A percentile compares a stretch with the other conserved stretches of the same genome.
Evolutionary conservation across 257 asterid species (phyloP).

Genomic region (Solanum okadae): DNA sequence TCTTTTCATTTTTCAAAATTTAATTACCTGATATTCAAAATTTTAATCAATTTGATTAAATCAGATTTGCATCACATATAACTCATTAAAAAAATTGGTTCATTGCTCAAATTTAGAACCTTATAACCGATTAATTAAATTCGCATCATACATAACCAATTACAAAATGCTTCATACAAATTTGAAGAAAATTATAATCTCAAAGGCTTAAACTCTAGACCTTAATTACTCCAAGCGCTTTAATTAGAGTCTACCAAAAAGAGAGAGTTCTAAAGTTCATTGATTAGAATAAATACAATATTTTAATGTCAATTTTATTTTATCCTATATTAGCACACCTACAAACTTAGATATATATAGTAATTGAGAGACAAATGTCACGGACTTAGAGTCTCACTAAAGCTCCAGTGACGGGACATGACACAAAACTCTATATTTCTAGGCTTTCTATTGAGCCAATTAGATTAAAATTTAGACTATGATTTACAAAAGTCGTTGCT

Average conservation of each 20-base stretch:
- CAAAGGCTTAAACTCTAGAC: neutral
- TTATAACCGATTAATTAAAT: neutral
- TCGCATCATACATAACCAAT: neutral
- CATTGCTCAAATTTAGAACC: neutral
- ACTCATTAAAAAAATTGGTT: neutral
- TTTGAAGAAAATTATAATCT: neutral
- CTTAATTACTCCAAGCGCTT: neutral
- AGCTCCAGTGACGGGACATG: too few species aligned
- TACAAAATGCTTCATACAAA: neutral
- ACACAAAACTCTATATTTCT: neutral
- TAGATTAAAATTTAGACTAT: too few species aligned
- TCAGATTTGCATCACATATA: accelerated
- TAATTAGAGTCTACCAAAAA: neutral
- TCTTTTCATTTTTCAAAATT: neutral
- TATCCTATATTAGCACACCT: neutral
- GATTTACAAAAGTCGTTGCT: too few species aligned
- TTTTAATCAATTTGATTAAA: neutral
- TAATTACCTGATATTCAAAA: neutral
- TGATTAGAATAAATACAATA: too few species aligned
- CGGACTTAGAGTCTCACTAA: too few species aligned
- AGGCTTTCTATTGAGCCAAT: neutral
- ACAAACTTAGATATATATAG: neutral
- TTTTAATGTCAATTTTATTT: neutral
- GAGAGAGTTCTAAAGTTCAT: neutral
- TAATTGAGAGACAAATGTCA: neutral